Percentiles rank a stretch among this genome's conserved stretches.
These are phyloP conservation scores for Aspergillus costaricaensis DNA, from an alignment of 2,329 filamentous ascomycete species.

Conservation along the genomic window DNA sequence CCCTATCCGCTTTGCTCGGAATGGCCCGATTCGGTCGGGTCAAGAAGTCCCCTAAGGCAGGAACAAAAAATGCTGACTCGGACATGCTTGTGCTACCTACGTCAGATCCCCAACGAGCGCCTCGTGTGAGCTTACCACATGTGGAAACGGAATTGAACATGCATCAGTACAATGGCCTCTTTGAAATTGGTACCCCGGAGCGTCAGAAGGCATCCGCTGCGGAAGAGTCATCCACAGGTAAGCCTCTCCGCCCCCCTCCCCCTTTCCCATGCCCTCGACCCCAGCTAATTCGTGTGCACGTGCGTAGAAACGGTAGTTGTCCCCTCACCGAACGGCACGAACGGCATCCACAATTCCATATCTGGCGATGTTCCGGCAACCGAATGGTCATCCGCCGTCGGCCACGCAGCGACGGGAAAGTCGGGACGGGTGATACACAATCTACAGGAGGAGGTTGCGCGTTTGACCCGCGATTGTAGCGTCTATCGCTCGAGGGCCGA, in stretches of 20 bases:
- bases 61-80: conserved; percentile 30
- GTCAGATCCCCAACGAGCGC: conserved; percentile 30
- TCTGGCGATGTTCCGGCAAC: conserved; percentile 32
- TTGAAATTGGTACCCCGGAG: conserved; percentile 33
- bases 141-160: conserved; percentile 48
- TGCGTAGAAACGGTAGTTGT: conserved; percentile 21
- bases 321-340: conserved; percentile 27
- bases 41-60: conserved; percentile 29
- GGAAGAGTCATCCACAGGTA: conserved; percentile 28
- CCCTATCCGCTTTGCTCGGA: conserved; percentile 20
- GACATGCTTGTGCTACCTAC: conserved; percentile 22
- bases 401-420: conserved; percentile 52
- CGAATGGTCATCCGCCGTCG: conserved; percentile 54
- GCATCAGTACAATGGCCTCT: conserved; percentile 44
- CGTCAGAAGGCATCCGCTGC: conserved; percentile 25
- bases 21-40: conserved; percentile 36
- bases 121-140: conserved; percentile 42
- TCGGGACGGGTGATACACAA: conserved; percentile 55
- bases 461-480: conserved; percentile 49
- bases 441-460: conserved; percentile 53
- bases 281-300: not conserved
- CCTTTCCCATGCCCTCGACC: not conserved
- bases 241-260: conserved; percentile 11
- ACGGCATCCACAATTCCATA: conserved; percentile 32
- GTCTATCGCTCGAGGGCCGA: conserved; percentile 49